Conservation (phyloP, 306 rosid species). For the Cucumis melo region DNA sequence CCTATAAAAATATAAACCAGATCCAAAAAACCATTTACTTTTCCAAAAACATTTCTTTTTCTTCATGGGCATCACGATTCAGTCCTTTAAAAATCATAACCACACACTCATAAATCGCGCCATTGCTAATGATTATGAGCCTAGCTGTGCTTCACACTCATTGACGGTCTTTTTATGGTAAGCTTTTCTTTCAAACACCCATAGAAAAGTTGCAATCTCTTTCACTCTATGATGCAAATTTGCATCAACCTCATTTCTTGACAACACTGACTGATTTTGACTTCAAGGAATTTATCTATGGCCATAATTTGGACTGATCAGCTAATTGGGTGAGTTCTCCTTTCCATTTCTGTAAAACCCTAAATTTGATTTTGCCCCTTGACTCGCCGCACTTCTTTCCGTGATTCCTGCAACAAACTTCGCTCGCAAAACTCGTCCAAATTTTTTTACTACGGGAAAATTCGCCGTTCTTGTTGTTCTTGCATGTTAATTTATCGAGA, state of each 20-base stretch:
- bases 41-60: neutral
- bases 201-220: neutral
- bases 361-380: neutral
- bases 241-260: neutral
- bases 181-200: neutral
- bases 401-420: slow-evolving; percentile 7
- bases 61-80: neutral
- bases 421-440: neutral
- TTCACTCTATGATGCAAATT: neutral
- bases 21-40: too few relatives aligned
- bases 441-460: neutral
- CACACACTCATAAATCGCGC: neutral
- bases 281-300: neutral
- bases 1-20: too few relatives aligned
- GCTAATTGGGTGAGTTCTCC: neutral
- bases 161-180: neutral
- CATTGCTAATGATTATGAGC: neutral
- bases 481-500: neutral
- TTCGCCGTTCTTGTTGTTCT: neutral
- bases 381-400: neutral
- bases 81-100: neutral
- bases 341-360: neutral
- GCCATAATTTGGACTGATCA: neutral
- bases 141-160: neutral
- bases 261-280: neutral